Base-by-base conservation (phyloP, 2,329 filamentous ascomycete species). In the Xylaria sp. region DNA sequence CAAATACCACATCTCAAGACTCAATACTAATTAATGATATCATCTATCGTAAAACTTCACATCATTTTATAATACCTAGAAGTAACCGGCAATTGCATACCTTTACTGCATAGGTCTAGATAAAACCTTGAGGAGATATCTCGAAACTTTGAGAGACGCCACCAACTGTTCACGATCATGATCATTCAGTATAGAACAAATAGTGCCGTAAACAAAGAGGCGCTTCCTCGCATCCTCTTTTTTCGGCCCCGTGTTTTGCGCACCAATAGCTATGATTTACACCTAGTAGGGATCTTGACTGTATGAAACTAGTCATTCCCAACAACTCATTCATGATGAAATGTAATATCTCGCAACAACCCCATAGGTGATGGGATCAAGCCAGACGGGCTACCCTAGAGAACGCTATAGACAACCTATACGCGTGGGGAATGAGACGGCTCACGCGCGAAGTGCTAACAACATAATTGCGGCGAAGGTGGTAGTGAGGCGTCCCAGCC, bases 401-500 rank as follows among this genome's bases (percentile, higher is more conserved):
- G 29, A n/a, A 35, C 21, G 3, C 18, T 16, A 23, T 3, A 23
- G 44, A 25, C 0, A 16, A 25, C 21, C 27, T 29, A 13, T 8
- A 1, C 4, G 18, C 18, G 13, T 5, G n/a, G 27, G 47, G 9
- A 32, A 27, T 23, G 48, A 32, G 48, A 12, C 12, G 42, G 59
- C 21, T 25, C 47, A 54, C 21, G 35, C 25, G 27, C 25, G 25
- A 54, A 25, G 25, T 44, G 35, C 29, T 32, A 23, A 44, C 32
- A 51, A 61, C 57, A 53, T 18, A 44, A 21, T 35, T 32, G 55
- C 35, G 55, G 29, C 55, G 42, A 60, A 44, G 61, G 65, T 44
- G 40, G 48, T 47, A 68, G 27, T 42, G 65, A 68, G 61, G 60
- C 61, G 61, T 35, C 23, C 60, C 29, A 55, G 29, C 47, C 25